A percentile compares a stretch with the other conserved stretches of the same genome.
These are phyloP conservation scores for Calcarisporium arbuscula DNA, from an alignment of 2,329 filamentous ascomycete genomes.

Conservation along the genomic window DNA sequence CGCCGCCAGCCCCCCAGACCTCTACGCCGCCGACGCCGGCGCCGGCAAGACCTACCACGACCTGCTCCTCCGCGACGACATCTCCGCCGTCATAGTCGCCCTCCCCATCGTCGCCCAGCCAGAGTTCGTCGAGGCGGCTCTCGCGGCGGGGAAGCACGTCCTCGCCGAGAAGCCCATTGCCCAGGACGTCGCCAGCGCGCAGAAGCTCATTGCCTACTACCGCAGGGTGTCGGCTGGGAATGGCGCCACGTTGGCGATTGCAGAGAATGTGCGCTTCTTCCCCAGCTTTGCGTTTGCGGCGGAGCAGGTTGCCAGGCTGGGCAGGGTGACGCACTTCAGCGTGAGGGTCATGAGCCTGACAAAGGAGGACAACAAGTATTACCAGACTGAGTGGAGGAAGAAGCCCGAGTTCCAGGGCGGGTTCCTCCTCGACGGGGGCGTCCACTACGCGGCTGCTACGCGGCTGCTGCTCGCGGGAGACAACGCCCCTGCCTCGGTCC, in stretches of 20 bases:
- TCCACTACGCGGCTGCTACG: constrained; percentile 62
- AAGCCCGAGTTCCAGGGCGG: constrained; percentile 66
- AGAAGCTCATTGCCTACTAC: constrained; percentile 32
- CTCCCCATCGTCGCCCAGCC: constrained; percentile 59
- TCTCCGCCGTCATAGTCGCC: constrained; percentile 50
- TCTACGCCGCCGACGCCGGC: constrained; percentile 52
- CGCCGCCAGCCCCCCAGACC: constrained; percentile 31
- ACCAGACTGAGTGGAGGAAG: constrained; percentile 57
- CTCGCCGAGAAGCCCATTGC: constrained; percentile 65
- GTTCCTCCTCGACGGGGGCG: constrained; percentile 69
- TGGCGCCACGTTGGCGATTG: constrained; percentile 48
- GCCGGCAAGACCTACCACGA: constrained; percentile 40
- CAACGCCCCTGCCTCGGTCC: constrained; percentile 36
- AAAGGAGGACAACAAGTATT: constrained; percentile 37
- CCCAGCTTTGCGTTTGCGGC: constrained; percentile 48
- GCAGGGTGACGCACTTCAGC: constrained; percentile 39
- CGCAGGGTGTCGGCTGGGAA: constrained; percentile 17
- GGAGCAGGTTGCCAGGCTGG: constrained; percentile 26
- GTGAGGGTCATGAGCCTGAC: constrained; percentile 31
- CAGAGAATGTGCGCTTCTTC: constrained; percentile 68
- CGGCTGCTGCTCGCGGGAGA: constrained; percentile 46
- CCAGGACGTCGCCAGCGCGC: constrained; percentile 43
- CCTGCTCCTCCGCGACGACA: constrained; percentile 47
- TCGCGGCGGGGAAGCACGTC: constrained; percentile 63
- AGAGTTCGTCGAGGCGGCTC: constrained; percentile 48